Evolutionary conservation across 129 eudicot genomes (phyloP).

Genomic region (Arctium minus): DNA sequence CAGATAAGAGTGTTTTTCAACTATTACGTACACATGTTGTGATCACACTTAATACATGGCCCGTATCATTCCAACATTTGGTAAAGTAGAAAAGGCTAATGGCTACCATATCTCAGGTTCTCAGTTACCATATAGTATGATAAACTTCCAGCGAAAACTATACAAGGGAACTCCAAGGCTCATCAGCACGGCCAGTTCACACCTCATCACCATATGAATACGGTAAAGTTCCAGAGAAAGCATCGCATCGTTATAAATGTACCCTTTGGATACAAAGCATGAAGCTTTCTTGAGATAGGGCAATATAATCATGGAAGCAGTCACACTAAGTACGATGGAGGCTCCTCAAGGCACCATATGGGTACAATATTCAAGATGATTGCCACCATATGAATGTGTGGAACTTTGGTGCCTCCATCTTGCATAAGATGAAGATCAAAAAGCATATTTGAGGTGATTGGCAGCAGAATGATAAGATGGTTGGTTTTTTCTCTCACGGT

Average conservation of each 20-base stretch:
- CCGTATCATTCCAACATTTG: not conserved
- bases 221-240: not conserved
- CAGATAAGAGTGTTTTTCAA: not conserved
- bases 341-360: not conserved
- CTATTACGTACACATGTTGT: not conserved
- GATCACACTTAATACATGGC: not conserved
- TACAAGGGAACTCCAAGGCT: not conserved
- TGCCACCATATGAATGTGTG: not conserved
- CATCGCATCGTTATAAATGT: not conserved
- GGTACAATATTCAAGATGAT: not conserved
- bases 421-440: not conserved
- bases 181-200: not conserved
- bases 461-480: not conserved
- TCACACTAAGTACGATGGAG: not conserved
- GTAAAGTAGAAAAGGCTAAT: no score
- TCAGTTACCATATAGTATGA: not conserved
- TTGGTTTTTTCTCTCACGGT: no score
- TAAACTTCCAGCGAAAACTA: not conserved
- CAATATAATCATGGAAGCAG: not conserved
- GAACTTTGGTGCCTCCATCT: not conserved
- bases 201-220: not conserved
- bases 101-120: not conserved
- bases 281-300: not conserved
- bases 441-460: not conserved
- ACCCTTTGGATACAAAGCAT: not conserved